A percentile compares a stretch with the other conserved stretches of the same genome.
These are phyloP conservation scores for Venustampulla echinocandica DNA, from an alignment of 495 filamentous ascomycete genomes.

Conservation along the genomic window DNA sequence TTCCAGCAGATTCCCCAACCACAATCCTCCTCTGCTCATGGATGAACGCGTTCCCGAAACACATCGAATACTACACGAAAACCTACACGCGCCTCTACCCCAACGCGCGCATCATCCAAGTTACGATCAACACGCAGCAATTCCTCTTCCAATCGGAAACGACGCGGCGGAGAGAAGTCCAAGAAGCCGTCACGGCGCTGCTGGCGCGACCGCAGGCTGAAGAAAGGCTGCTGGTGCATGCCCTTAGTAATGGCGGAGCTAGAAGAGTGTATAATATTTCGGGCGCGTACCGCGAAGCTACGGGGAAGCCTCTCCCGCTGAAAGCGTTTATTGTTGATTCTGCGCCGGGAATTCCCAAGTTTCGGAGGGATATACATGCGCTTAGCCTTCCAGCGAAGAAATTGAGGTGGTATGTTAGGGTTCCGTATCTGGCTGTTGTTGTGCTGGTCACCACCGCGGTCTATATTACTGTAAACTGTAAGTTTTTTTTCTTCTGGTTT, in stretches of 20 bases:
- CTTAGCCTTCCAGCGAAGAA: slow-evolving; percentile 1
- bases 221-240: slow-evolving; percentile 13
- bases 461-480: slow-evolving; percentile 12
- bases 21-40: slow-evolving; percentile 32
- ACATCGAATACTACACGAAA: slow-evolving; percentile 35
- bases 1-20: slow-evolving; percentile 4
- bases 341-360: slow-evolving; percentile 18
- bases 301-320: slow-evolving; percentile 6
- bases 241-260: slow-evolving; percentile 19
- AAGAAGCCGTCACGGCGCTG: slow-evolving; percentile 6
- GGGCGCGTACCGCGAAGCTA: slow-evolving; percentile 4
- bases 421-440: slow-evolving; percentile 3
- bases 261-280: slow-evolving; percentile 12
- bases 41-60: slow-evolving; percentile 32
- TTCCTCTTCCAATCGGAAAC: slow-evolving; percentile 19
- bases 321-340: slow-evolving; percentile 11
- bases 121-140: slow-evolving; percentile 14
- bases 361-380: slow-evolving; percentile 16
- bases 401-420: slow-evolving; percentile 7
- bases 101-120: slow-evolving; percentile 29
- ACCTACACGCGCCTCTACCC: slow-evolving; percentile 35
- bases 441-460: slow-evolving; percentile 6
- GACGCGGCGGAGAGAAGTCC: slow-evolving; percentile 10
- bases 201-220: slow-evolving; percentile 1
- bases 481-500: too few relatives aligned